These are phyloP conservation scores for Alnus glutinosa DNA, from an alignment of 306 rosid genomes.

Conservation along the genomic window DNA sequence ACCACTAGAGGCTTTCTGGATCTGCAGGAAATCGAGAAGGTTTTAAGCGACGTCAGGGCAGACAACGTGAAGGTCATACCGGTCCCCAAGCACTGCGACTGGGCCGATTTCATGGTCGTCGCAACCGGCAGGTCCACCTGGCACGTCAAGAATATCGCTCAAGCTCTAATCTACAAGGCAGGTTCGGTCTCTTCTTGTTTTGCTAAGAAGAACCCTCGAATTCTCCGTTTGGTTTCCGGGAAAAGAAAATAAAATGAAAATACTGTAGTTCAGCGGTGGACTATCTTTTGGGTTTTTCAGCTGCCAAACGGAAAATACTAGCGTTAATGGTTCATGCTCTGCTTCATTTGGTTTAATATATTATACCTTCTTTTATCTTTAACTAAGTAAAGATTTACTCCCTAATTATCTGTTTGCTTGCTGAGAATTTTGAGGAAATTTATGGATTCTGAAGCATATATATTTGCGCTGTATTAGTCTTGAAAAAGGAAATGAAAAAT, in stretches of 20 bases:
- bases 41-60: constrained; percentile 79
- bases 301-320: background rate
- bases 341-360: background rate
- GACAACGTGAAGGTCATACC: constrained; percentile 80
- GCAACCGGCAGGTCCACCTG: constrained; percentile 90
- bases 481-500: background rate
- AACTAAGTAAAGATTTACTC: background rate
- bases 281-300: background rate
- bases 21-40: constrained; percentile 73
- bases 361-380: background rate
- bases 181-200: constrained; percentile 21
- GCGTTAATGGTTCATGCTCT: background rate
- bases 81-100: constrained; percentile 48
- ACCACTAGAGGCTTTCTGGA: constrained; percentile 38
- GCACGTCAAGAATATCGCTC: constrained; percentile 96
- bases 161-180: constrained; percentile 89
- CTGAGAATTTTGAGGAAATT: background rate
- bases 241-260: background rate
- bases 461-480: background rate
- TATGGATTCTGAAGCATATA: background rate
- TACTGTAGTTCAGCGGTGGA: background rate
- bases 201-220: background rate
- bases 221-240: constrained; percentile 6
- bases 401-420: background rate
- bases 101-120: constrained; percentile 90